Evolutionary conservation across 495 filamentous ascomycete genomes (phyloP).

Genomic region (Hyaloscypha variabilis): DNA sequence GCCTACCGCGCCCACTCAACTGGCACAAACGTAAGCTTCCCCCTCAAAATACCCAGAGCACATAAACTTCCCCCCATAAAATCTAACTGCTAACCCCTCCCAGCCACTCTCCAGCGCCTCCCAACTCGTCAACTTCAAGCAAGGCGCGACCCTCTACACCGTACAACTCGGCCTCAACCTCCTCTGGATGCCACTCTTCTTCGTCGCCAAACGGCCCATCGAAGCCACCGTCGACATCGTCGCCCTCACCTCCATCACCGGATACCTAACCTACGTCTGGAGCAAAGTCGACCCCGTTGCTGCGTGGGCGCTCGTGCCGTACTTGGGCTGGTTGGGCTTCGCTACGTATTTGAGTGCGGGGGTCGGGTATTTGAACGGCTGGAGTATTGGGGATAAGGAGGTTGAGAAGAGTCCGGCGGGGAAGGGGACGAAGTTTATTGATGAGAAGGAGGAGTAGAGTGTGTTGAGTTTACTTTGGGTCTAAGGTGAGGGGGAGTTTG

Average conservation of each 20-base stretch:
- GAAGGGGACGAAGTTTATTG: conserved; percentile 39
- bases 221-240: conserved; percentile 77
- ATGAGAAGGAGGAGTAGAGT: conserved; percentile 38
- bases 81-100: no score
- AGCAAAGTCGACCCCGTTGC: conserved; percentile 70
- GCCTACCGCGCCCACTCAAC: conserved; percentile 66
- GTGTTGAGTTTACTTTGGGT: neutral
- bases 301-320: conserved; percentile 71
- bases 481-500: neutral
- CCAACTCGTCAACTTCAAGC: conserved; percentile 42
- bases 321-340: conserved; percentile 72
- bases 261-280: conserved; percentile 74
- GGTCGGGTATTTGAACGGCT: conserved; percentile 74
- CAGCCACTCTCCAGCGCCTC: conserved; percentile 42
- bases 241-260: conserved; percentile 67
- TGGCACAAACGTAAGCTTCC: no score
- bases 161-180: conserved; percentile 84
- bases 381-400: conserved; percentile 60
- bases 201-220: conserved; percentile 67
- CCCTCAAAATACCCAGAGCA: no score
- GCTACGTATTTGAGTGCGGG: conserved; percentile 79
- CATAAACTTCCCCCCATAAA: no score
- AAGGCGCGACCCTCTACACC: conserved; percentile 76
- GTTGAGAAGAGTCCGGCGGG: conserved; percentile 29
- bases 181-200: conserved; percentile 95